Conservation (phyloP, 257 asterid genomes). For the Knoxia roxburghii region DNA sequence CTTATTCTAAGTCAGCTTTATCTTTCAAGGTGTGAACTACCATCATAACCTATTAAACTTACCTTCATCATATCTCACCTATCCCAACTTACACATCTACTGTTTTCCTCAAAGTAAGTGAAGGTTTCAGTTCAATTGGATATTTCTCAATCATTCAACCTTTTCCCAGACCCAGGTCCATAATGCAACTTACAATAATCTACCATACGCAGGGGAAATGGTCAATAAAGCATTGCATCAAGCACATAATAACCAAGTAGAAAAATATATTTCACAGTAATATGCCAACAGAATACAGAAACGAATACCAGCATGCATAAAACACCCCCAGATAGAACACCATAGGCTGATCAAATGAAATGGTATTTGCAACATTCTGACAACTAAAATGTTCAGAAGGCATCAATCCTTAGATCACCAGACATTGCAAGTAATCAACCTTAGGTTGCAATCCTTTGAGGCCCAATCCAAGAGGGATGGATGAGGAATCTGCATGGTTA, state of each 20-base stretch:
- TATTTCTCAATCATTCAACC: neutral
- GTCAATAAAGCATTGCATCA: no score
- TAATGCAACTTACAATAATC: neutral
- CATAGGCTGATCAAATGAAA: neutral
- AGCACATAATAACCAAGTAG: neutral
- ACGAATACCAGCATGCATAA: neutral
- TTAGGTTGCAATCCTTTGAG: slow-evolving; percentile 70
- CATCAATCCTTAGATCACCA: neutral
- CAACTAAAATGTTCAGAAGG: neutral
- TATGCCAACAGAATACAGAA: neutral
- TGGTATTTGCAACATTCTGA: no score
- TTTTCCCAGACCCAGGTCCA: neutral
- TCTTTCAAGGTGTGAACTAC: neutral
- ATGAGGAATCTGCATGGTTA: slow-evolving; percentile 35
- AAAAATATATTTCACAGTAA: no score
- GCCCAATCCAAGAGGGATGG: slow-evolving; percentile 80
- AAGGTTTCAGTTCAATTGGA: no score
- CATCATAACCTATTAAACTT: neutral
- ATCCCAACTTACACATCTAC: neutral
- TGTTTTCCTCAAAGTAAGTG: neutral
- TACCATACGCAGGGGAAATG: neutral
- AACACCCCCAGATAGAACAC: neutral
- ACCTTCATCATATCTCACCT: neutral
- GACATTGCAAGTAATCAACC: slow-evolving; percentile 33
- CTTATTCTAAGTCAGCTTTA: neutral